Conservation (phyloP, 257 asterid genomes). For the Petunia secreta region DNA sequence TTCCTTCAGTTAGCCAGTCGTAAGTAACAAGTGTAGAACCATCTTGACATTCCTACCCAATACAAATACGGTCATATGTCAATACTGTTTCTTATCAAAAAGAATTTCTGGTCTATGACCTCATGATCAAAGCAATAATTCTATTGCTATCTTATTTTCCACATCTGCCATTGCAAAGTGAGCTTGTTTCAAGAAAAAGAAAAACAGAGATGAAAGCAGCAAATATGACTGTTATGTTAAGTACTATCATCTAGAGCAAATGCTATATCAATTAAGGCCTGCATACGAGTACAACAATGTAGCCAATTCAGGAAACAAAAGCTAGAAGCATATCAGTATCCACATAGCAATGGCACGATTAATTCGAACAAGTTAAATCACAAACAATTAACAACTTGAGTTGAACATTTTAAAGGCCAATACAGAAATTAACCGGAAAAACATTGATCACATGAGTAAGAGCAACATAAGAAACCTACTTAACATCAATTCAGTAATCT, state of each 20-base stretch:
- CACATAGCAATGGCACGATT: background rate
- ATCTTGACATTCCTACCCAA: background rate
- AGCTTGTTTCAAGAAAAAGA: background rate
- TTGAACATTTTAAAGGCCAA: background rate
- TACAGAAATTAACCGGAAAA: background rate
- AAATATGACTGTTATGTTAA: constrained; percentile 12
- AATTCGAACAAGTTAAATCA: background rate
- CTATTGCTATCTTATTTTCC: background rate
- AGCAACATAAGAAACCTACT: background rate
- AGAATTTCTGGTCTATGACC: background rate
- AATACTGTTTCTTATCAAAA: background rate
- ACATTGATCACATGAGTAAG: background rate
- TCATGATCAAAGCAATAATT: background rate
- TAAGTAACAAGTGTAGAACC: too few species aligned
- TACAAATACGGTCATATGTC: background rate
- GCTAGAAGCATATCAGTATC: background rate
- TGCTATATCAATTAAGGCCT: background rate
- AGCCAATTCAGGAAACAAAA: background rate
- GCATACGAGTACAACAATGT: background rate
- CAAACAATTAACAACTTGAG: background rate
- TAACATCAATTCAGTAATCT: background rate
- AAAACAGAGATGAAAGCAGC: constrained; percentile 19
- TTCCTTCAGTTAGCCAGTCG: background rate
- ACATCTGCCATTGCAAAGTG: background rate
- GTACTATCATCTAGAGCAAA: background rate